Evolutionary conservation across 441 rosid species (phyloP).

Genomic region (Populus hybrid): DNA sequence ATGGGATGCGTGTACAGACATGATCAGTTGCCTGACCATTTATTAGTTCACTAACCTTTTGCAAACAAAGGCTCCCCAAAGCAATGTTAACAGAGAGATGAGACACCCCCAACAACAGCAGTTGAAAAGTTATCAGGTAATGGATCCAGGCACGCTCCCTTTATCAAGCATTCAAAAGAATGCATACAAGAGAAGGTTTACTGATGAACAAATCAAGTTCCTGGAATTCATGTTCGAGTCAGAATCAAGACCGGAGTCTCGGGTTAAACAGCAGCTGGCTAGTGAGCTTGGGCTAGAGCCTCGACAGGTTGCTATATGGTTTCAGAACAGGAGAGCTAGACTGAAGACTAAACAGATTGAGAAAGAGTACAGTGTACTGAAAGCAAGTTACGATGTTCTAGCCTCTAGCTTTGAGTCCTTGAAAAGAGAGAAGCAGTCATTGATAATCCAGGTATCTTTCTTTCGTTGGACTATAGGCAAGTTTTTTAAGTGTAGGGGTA

Average conservation of each 20-base stretch:
- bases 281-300: slow-evolving; percentile 41
- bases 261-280: slow-evolving; percentile 39
- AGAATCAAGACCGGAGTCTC: slow-evolving; percentile 40
- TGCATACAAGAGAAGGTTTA: slow-evolving; percentile 37
- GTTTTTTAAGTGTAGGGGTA: not conserved
- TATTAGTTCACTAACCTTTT: not conserved
- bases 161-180: slow-evolving; percentile 9
- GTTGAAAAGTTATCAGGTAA: not conserved
- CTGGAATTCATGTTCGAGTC: slow-evolving; percentile 43
- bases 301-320: slow-evolving; percentile 52
- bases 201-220: slow-evolving; percentile 36
- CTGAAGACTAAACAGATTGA: slow-evolving; percentile 42
- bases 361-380: slow-evolving; percentile 29
- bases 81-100: not conserved
- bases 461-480: not conserved
- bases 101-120: not conserved
- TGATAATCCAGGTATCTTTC: slow-evolving; percentile 29
- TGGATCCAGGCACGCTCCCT: slow-evolving; percentile 11
- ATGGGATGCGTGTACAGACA: not conserved
- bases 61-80: not conserved
- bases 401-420: slow-evolving; percentile 32
- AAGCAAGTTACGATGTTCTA: slow-evolving; percentile 31
- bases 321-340: slow-evolving; percentile 52
- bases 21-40: not conserved
- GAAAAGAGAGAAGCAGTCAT: slow-evolving; percentile 29